phyloP scores from a whole-genome alignment of 257 asterid species.

The Oldenlandia corymbosa region DNA sequence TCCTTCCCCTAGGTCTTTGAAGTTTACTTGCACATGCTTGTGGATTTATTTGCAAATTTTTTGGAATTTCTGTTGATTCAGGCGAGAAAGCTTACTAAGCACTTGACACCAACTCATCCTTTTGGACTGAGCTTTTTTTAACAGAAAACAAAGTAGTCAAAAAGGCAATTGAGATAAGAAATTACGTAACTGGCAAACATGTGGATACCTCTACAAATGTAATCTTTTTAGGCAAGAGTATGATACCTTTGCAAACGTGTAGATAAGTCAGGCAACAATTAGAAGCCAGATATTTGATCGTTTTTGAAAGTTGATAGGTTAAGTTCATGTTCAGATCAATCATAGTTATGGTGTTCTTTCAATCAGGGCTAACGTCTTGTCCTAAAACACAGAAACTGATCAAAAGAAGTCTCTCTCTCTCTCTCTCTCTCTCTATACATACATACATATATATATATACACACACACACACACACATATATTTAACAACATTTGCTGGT shows the following conservation, averaged over 20 bases:
- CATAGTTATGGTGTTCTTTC: neutral
- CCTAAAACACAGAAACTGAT: neutral
- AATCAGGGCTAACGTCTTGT: neutral
- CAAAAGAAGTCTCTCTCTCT: neutral
- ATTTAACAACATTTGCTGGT: no score
- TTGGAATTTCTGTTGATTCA: no score
- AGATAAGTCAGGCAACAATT: neutral
- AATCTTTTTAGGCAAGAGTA: neutral
- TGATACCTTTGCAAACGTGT: neutral
- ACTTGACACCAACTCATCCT: no score
- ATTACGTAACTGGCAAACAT: no score
- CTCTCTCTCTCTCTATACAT: neutral
- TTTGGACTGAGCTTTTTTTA: neutral
- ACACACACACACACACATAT: no score
- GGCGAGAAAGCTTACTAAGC: no score
- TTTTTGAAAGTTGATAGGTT: neutral
- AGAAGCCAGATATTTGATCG: neutral
- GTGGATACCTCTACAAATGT: no score
- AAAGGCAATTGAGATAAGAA: neutral
- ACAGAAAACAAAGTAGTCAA: neutral
- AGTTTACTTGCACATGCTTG: slow-evolving; percentile 3
- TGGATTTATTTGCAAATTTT: neutral
- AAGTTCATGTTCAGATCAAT: neutral
- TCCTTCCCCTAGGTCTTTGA: neutral
- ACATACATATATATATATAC: no score